Evolutionary conservation across 176 grass and related monocot genomes (phyloP).

Genomic region (Phoenix roebelenii): DNA sequence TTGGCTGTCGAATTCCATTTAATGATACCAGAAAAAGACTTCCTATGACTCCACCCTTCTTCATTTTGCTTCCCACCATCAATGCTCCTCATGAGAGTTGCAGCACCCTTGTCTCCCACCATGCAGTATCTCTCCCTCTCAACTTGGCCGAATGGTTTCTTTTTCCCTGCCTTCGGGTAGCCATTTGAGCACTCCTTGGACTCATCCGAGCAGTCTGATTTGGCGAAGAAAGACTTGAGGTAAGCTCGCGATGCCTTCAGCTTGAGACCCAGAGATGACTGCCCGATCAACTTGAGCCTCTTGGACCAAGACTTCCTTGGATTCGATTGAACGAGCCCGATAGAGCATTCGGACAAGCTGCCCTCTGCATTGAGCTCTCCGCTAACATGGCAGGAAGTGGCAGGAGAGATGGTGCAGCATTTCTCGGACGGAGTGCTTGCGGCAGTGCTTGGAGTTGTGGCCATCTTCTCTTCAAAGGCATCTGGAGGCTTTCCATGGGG

Average conservation of each 20-base stretch:
- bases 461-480: conserved; percentile 5
- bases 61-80: conserved; percentile 31
- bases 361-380: too few relatives aligned
- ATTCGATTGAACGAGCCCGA: background rate
- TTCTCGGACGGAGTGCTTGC: background rate
- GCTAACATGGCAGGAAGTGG: too few relatives aligned
- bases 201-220: background rate
- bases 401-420: too few relatives aligned
- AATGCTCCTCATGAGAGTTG: conserved; percentile 17
- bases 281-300: conserved; percentile 54
- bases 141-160: background rate
- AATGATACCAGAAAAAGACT: conserved; percentile 82
- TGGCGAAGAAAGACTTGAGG: conserved; percentile 61
- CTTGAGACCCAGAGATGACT: conserved; percentile 20
- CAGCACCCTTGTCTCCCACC: background rate
- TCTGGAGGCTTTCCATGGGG: too few relatives aligned
- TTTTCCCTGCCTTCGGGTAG: background rate
- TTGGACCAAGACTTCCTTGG: conserved; percentile 62
- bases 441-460: background rate
- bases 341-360: background rate
- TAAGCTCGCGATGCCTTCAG: conserved; percentile 71
- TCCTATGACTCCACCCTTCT: conserved; percentile 45
- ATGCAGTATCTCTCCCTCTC: background rate
- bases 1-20: conserved; percentile 44
- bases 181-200: background rate